A percentile compares a stretch with the other conserved stretches of the same genome.
Evolutionary conservation across 805 yeast genomes (phyloP).

Genomic region (Monosporozyma solicola): DNA sequence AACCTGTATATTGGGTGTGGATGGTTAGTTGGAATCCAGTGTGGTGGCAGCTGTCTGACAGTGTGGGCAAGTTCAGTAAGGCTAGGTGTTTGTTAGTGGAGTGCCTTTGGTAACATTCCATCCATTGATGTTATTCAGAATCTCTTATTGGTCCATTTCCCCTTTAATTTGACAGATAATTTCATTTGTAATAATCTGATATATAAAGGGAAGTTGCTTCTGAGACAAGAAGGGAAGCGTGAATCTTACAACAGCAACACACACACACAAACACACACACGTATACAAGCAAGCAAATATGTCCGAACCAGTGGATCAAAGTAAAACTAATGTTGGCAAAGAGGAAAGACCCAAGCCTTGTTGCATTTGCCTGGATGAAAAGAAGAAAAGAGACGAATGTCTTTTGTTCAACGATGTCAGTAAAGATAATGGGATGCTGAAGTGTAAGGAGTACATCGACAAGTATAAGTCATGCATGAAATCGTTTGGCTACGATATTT

Average conservation of each 20-base stretch:
- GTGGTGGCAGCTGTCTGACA: too few species aligned
- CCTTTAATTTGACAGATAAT: not conserved
- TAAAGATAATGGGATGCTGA: conserved; percentile 37
- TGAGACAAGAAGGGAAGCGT: not conserved
- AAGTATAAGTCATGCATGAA: conserved; percentile 85
- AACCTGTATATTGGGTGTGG: too few species aligned
- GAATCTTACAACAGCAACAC: not conserved
- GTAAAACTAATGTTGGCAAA: not conserved
- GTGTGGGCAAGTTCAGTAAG: too few species aligned
- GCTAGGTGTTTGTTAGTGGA: too few species aligned
- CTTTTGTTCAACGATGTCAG: conserved; percentile 76
- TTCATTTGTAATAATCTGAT: not conserved
- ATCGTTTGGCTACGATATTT: conserved; percentile 65
- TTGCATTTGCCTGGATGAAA: conserved; percentile 86
- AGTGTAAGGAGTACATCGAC: conserved; percentile 63
- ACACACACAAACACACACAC: not conserved
- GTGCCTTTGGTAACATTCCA: too few species aligned
- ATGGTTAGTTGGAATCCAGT: too few species aligned
- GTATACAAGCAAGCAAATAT: not conserved
- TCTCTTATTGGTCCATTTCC: not conserved
- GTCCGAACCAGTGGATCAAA: conserved; percentile 7
- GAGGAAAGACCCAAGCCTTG: conserved; percentile 78
- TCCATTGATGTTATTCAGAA: not conserved
- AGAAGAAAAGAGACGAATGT: conserved; percentile 79
- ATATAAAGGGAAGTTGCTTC: not conserved